Percentiles rank a stretch among this genome's conserved stretches.
Conservation (phyloP, 2,329 filamentous ascomycete species). For the Neofusicoccum cordaticola region DNA sequence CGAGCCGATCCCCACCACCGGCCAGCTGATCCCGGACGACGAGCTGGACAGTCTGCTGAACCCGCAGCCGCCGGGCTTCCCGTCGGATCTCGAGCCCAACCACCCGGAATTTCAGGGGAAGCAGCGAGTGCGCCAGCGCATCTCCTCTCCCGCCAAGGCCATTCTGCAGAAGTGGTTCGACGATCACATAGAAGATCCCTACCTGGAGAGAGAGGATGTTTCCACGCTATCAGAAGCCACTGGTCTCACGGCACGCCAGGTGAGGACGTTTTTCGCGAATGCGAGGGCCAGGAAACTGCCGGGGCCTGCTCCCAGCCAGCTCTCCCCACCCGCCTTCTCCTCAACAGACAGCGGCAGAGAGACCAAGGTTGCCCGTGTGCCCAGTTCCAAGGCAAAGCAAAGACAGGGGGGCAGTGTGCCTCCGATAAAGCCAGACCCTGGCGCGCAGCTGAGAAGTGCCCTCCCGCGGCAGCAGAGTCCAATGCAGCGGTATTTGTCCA, state of each 20-base stretch:
- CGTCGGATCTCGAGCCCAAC: not conserved
- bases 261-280: conserved; percentile 28
- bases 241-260: conserved; percentile 22
- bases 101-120: not conserved
- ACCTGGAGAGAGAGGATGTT: conserved; percentile 22
- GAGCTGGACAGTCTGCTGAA: conserved; percentile 1
- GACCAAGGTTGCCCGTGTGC: not conserved
- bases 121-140: conserved; percentile 12
- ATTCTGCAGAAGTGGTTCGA: conserved; percentile 24
- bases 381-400: conserved; percentile 1
- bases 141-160: conserved; percentile 21
- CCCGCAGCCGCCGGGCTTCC: not conserved
- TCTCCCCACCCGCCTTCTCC: conserved; percentile 6
- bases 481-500: conserved; percentile 26
- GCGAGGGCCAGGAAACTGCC: conserved; percentile 23
- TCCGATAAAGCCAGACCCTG: not conserved
- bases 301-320: not conserved
- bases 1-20: not conserved
- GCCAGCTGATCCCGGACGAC: not conserved
- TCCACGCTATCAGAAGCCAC: conserved; percentile 20
- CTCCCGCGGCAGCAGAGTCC: conserved; percentile 19
- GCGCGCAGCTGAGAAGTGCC: not conserved
- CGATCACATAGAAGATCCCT: conserved; percentile 23
- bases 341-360: not conserved
- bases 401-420: not conserved